Base-by-base conservation (phyloP, 139 green algal species). In the Spirogloea muscicola region DNA sequence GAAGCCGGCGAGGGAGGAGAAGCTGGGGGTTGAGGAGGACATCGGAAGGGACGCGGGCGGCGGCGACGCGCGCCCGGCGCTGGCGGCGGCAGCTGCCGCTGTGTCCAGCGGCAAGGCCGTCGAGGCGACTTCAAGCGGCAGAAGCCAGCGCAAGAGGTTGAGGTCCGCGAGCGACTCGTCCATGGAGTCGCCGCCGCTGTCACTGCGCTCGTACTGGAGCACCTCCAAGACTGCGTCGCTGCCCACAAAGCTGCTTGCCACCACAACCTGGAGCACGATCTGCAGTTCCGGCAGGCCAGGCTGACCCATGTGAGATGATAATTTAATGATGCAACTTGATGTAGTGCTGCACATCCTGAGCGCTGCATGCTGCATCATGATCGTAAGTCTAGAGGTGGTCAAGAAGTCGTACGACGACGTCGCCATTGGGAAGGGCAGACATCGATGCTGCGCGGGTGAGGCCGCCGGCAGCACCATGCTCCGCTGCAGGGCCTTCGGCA, bases 201-300 rank as follows among this genome's bases (percentile, higher is more conserved):
- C n/a, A n/a, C n/a, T 48, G 59, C 48, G 51, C 69, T 77, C 69
- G 18, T 62, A 77, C 60, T 77, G 69, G 31, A 72, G 69, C 2
- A 77, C 60, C 46, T 77, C 69, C 13, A 77, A 39, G 34, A 70
- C n/a, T 9, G 69, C 69, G 21, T 70, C 55, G 3, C n/a, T n/a
- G 31, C 36, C 34, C 16, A 70, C 37, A 1, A 42, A 27, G 34
- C 52, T 34, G 18, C 38, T 70, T 34, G 44, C 36, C 33, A 77
- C 33, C 42, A 41, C 36, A 1, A 77, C 51, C 31, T 77, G 51
- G 18, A 77, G 33, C 43, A 77, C 33, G 1, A 74, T 48, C 66
- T 74, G 66, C 48, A 41, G 46, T 13, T 31, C 6, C 59, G 29
- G 27, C 59, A 3, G 6, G 9, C 41, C 59, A 34, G 10, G 29